Percentiles rank a stretch among this genome's conserved stretches.
phyloP scores from a whole-genome alignment of 345 rosid species.

The Xanthoceras sorbifolium region DNA sequence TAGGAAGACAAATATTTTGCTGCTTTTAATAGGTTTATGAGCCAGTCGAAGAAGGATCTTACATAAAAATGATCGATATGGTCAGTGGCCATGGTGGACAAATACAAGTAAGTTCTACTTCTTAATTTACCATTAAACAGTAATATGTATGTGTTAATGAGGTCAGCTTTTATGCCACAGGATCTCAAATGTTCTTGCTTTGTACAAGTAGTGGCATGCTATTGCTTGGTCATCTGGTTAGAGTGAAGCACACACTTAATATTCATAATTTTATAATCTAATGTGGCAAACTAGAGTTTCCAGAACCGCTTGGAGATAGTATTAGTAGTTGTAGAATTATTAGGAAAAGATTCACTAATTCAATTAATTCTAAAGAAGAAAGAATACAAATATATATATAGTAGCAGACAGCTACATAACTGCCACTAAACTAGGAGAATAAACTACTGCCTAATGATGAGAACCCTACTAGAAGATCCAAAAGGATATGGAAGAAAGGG shows the following conservation, averaged over 20 bases:
- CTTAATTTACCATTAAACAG: slow-evolving; percentile 1
- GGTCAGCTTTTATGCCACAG: not conserved
- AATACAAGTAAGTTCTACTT: slow-evolving; percentile 64
- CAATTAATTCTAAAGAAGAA: too few species aligned
- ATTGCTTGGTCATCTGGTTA: slow-evolving; percentile 6
- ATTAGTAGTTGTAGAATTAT: not conserved
- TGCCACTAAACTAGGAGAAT: too few species aligned
- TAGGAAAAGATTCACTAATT: too few species aligned
- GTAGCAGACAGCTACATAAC: too few species aligned
- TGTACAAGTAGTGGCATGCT: not conserved
- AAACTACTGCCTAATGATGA: too few species aligned
- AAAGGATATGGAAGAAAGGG: too few species aligned
- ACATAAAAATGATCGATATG: slow-evolving; percentile 99
- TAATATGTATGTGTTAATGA: not conserved
- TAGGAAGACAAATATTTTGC: slow-evolving; percentile 14
- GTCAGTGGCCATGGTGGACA: slow-evolving; percentile 96
- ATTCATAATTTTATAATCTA: not conserved
- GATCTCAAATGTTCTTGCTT: not conserved
- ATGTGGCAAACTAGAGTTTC: slow-evolving; percentile 1
- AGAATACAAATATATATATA: too few species aligned
- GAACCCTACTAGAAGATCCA: too few species aligned
- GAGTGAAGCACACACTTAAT: not conserved
- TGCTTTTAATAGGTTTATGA: slow-evolving; percentile 78
- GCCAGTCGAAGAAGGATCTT: slow-evolving; percentile 98
- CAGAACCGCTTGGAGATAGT: not conserved